Base-by-base conservation (phyloP, 768 basidiomycete species). In the Xanthoconium purpureum region DNA sequence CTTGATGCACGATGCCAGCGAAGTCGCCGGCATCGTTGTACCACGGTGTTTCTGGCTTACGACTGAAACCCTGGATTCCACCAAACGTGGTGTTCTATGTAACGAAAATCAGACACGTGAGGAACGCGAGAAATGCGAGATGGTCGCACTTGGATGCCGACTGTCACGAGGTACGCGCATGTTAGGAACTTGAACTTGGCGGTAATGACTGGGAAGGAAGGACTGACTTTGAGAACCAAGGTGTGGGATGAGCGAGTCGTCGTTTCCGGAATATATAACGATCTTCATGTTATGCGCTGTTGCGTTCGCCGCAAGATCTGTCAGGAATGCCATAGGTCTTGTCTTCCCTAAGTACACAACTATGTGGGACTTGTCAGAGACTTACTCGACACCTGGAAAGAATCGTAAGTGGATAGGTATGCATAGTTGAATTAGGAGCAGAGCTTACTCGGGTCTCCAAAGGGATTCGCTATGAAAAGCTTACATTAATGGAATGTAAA, bases 361-460 rank as follows among this genome's bases (percentile, higher is more conserved):
- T 35, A 35, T 35, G 33, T 24, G 24, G 24, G 24, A 24, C 11
- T 47, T 13, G 33, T 6, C 13, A 47, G 28, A 14, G 8, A 48
- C 47, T 36, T 11, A 48, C 47, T 36, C 47, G 24, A 67, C 52
- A 56, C 75, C 75, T 76, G 30, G 29, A 51, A 5, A 30, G 1
- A 8, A 20, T 17, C 38, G 4, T n/a, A 30, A 29, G 14, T 42
- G 33, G 50, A 47, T 2, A 0, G 33, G 24, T 12, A 18, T 29
- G 2, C 4, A 45, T 24, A 42, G 11, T 29, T 7, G 11, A 24
- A 24, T 24, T 24, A 2, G 28, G 52, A 36, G 36, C 37, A 10
- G 36, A 35, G 44, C 70, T 69, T 42, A 74, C 74, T 75, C 6
- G 71, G 72, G 51, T 76, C 73, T 7, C 56, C 58, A 11, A 47